A percentile compares a stretch with the other conserved stretches of the same genome.
Conservation (phyloP, 1,284 basidiomycete species). For the Malassezia dermatis region DNA sequence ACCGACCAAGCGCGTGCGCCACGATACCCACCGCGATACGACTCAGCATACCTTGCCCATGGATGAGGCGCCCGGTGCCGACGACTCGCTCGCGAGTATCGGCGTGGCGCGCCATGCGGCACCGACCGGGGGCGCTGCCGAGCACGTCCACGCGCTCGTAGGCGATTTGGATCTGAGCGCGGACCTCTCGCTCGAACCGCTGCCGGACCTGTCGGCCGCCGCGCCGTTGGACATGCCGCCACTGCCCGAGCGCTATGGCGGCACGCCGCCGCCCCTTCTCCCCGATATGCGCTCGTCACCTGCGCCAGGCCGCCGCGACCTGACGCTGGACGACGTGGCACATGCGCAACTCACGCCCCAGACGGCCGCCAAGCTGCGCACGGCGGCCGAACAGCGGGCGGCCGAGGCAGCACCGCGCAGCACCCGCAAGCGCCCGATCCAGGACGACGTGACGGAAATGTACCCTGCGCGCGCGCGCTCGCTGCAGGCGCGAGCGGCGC, state of each 20-base stretch:
- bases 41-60: not conserved
- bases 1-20: conserved; percentile 23
- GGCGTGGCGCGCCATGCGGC: conserved; percentile 42
- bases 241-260: not conserved
- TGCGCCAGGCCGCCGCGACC: not conserved
- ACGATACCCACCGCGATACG: conserved; percentile 16
- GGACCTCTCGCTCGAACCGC: conserved; percentile 12
- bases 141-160: conserved; percentile 19
- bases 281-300: not conserved
- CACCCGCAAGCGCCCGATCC: conserved; percentile 13
- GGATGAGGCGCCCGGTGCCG: conserved; percentile 42
- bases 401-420: not conserved
- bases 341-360: conserved; percentile 8
- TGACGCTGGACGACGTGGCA: conserved; percentile 10
- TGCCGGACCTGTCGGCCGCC: not conserved
- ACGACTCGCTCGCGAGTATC: conserved; percentile 32
- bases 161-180: conserved; percentile 19
- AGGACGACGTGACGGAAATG: conserved; percentile 13
- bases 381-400: conserved; percentile 4
- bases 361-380: conserved; percentile 12
- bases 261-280: not conserved
- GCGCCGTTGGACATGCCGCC: conserved; percentile 16
- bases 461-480: conserved; percentile 3
- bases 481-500: conserved; percentile 3
- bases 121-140: not conserved